These are phyloP conservation scores for Fusarium concolor DNA, from an alignment of 2,329 filamentous ascomycete genomes.

Conservation along the genomic window DNA sequence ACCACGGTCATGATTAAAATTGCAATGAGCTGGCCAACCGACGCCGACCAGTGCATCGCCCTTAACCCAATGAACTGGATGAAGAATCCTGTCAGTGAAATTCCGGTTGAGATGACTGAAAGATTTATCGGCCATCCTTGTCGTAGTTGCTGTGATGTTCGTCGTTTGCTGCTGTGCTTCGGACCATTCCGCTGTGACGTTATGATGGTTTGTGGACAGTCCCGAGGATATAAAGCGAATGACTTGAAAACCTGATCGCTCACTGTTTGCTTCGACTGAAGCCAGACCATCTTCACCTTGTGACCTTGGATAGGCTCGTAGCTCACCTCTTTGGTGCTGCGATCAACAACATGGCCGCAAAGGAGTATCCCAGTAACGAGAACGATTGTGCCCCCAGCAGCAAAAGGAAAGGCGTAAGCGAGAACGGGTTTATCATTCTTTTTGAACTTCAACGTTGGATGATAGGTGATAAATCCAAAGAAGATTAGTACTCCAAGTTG, in stretches of 20 bases:
- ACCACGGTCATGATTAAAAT: not conserved
- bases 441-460: slow-evolving; percentile 1
- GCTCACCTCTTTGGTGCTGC: slow-evolving; percentile 43
- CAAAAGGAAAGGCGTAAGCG: slow-evolving; percentile 13
- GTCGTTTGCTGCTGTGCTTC: too few relatives aligned
- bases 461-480: slow-evolving; percentile 19
- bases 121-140: not conserved
- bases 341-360: slow-evolving; percentile 50
- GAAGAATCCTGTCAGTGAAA: not conserved
- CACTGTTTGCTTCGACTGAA: slow-evolving; percentile 45
- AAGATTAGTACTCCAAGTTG: slow-evolving; percentile 43
- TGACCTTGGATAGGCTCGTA: slow-evolving; percentile 6
- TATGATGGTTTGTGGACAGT: not conserved
- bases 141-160: too few relatives aligned
- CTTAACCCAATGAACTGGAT: slow-evolving; percentile 15
- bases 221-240: not conserved
- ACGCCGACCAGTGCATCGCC: slow-evolving; percentile 10
- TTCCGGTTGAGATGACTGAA: not conserved
- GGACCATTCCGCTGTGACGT: not conserved
- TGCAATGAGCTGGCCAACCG: not conserved
- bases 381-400: slow-evolving; percentile 46
- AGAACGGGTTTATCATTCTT: slow-evolving; percentile 3
- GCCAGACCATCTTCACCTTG: slow-evolving; percentile 38
- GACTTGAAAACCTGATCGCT: slow-evolving; percentile 46
- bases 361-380: slow-evolving; percentile 46